Base-by-base conservation (phyloP, 1,139 yeast species). In the Hansenula anomala region DNA sequence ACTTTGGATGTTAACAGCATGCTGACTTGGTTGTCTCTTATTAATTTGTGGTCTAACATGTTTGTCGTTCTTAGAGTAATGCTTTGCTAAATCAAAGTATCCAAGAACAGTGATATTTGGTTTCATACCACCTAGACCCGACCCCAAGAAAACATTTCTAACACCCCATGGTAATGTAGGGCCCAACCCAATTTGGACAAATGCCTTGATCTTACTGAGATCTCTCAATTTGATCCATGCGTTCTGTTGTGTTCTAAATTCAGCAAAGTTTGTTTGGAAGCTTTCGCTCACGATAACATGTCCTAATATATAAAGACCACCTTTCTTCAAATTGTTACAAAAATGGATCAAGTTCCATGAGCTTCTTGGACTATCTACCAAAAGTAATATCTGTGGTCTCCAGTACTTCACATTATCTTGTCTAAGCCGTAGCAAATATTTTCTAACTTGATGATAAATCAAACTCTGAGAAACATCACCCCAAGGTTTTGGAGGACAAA, bases 81-180 rank as follows among this genome's bases (percentile, higher is more conserved):
- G 49, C 13, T 38, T 48, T n/a, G 45, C 43, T 33, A 78, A 68
- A 54, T 89, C 95, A 52, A 82, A 86, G 54, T 88, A 88, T 0
- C 97, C 97, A 36, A 90, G 49, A 0, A 92, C 95, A 0, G 96
- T 88, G 40, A 92, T 89, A 57, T 92, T 92, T 2, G 98, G 98
- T 52, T 78, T 82, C 97, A 92, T 92, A 13, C 97, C 97, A 6
- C 98, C 98, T 17, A 92, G 67, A 0, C 98, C 98, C 3, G 96
- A 85, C 0, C 97, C 97, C 46, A 90, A 61, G 43, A 78, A 89
- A 14, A 92, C 89, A 57, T 92, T 90, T 43, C 97, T 67, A 0
- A 88, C 95, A n/a, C 98, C 97, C 97, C 97, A 90, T 0, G 89
- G 83, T 30, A 92, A 69, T 3, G 84, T 74, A 0, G 96, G 92